Evolutionary conservation across 2,329 filamentous ascomycete genomes (phyloP).

Genomic region (Juglanconis oblonga): DNA sequence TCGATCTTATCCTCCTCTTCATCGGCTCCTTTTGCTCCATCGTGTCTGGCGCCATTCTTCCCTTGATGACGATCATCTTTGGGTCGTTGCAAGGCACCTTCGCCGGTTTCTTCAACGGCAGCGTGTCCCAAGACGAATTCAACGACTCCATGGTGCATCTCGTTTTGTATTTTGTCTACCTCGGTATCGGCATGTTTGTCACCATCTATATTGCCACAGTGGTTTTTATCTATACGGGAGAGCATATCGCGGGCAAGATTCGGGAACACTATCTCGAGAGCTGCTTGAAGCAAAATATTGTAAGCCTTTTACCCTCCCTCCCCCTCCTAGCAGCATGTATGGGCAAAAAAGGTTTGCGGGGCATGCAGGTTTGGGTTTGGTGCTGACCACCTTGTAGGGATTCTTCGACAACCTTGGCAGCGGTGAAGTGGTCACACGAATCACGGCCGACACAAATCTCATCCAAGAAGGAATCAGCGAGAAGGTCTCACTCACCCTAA

Average conservation of each 20-base stretch:
- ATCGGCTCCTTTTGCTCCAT: slow-evolving; percentile 65
- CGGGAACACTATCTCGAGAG: slow-evolving; percentile 80
- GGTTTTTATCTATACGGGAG: slow-evolving; percentile 84
- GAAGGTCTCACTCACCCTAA: slow-evolving; percentile 76
- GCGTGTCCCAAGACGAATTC: slow-evolving; percentile 53
- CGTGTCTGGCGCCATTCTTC: slow-evolving; percentile 69
- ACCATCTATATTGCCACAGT: slow-evolving; percentile 77
- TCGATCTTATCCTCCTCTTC: slow-evolving; percentile 61
- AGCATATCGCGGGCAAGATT: slow-evolving; percentile 75
- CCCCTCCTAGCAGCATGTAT: background rate
- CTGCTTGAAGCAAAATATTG: slow-evolving; percentile 81
- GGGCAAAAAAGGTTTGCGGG: too few relatives aligned
- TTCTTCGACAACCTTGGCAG: slow-evolving; percentile 92
- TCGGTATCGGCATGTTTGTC: slow-evolving; percentile 77
- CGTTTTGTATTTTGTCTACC: slow-evolving; percentile 81
- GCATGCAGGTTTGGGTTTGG: background rate
- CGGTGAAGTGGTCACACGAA: slow-evolving; percentile 90
- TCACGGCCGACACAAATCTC: slow-evolving; percentile 89
- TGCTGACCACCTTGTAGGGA: slow-evolving; percentile 35
- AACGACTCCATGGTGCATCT: slow-evolving; percentile 55
- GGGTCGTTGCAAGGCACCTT: slow-evolving; percentile 73
- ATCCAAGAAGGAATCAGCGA: slow-evolving; percentile 88
- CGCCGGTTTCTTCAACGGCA: slow-evolving; percentile 56
- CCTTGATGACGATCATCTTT: slow-evolving; percentile 80
- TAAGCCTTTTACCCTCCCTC: background rate